Conservation (phyloP, 2,329 filamentous ascomycete genomes). For the Fusarium torulosum region DNA sequence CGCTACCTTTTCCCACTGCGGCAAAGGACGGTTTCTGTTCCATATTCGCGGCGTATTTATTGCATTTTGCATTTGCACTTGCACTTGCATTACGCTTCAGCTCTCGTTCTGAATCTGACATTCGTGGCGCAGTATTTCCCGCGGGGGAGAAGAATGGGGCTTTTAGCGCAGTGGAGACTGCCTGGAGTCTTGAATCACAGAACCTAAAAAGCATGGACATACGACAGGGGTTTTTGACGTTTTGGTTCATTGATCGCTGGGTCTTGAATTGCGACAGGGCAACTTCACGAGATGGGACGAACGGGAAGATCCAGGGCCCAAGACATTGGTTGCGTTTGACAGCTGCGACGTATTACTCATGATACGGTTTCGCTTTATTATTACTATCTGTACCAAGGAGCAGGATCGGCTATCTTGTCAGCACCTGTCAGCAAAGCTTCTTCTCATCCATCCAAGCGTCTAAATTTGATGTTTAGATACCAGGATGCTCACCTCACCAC, state of each 20-base stretch:
- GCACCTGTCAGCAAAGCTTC: background rate
- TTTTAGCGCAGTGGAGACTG: slow-evolving; percentile 36
- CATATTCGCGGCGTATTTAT: slow-evolving; percentile 26
- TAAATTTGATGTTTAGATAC: background rate
- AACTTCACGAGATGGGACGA: slow-evolving; percentile 28
- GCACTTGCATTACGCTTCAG: slow-evolving; percentile 9
- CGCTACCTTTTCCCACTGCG: background rate
- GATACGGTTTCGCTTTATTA: slow-evolving; percentile 21
- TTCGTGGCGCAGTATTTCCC: slow-evolving; percentile 41
- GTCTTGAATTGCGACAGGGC: slow-evolving; percentile 12
- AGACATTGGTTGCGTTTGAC: slow-evolving; percentile 13
- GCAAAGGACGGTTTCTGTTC: slow-evolving; percentile 5
- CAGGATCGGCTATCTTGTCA: background rate
- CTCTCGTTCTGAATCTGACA: slow-evolving; percentile 26
- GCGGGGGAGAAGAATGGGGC: slow-evolving; percentile 3
- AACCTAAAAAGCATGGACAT: slow-evolving; percentile 19
- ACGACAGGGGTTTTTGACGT: slow-evolving; percentile 16
- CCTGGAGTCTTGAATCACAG: slow-evolving; percentile 33
- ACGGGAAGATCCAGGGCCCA: slow-evolving; percentile 17
- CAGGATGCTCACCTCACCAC: background rate
- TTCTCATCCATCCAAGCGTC: background rate
- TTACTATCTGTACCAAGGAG: background rate
- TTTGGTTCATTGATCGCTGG: slow-evolving; percentile 25
- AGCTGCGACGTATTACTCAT: slow-evolving; percentile 10
- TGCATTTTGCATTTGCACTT: background rate